These are phyloP conservation scores for Parsonsia alboflavescens DNA, from an alignment of 257 asterid species.

Conservation along the genomic window DNA sequence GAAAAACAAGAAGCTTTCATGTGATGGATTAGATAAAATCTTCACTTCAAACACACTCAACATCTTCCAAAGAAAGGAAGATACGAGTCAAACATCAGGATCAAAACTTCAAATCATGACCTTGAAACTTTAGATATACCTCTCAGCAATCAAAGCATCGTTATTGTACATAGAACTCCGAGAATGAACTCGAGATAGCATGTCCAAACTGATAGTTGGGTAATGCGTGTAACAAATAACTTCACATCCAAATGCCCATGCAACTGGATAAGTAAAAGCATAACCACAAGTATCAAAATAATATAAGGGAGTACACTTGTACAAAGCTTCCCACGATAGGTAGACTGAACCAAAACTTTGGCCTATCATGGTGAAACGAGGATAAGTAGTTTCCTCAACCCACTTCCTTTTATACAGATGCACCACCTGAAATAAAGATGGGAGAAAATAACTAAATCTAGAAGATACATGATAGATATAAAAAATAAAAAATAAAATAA, in stretches of 20 bases:
- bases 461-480: neutral
- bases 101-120: neutral
- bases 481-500: no score
- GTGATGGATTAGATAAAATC: neutral
- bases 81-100: neutral
- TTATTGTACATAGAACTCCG: constrained; percentile 86
- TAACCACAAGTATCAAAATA: constrained; percentile 92
- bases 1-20: neutral
- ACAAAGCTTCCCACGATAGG: constrained; percentile 90
- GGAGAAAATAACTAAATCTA: constrained; percentile 8
- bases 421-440: constrained; percentile 49
- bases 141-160: constrained; percentile 65
- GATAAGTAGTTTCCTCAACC: constrained; percentile 83
- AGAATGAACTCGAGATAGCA: constrained; percentile 79
- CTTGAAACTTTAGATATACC: constrained; percentile 29
- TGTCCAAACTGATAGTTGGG: constrained; percentile 93
- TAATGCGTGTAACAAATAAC: constrained; percentile 87
- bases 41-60: neutral
- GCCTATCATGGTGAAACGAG: constrained; percentile 94
- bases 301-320: constrained; percentile 64
- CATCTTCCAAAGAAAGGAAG: neutral
- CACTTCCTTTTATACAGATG: constrained; percentile 77
- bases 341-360: constrained; percentile 93
- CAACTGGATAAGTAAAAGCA: constrained; percentile 94
- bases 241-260: constrained; percentile 82